A percentile compares a stretch with the other conserved stretches of the same genome.
phyloP scores from a whole-genome alignment of 257 asterid species.

The Gentiana straminea region DNA sequence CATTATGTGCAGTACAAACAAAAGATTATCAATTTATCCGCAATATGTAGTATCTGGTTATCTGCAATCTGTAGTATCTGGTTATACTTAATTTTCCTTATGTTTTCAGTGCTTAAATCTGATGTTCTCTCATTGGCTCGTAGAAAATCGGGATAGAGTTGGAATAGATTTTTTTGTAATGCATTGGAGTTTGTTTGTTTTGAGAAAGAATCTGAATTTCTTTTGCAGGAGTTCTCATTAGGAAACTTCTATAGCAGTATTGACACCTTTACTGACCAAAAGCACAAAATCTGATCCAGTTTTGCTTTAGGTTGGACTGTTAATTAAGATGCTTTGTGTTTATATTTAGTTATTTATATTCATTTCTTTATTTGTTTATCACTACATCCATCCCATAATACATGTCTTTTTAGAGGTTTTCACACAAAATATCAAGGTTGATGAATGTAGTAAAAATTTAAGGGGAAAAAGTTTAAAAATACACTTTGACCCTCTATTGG shows the following conservation, averaged over 20 bases:
- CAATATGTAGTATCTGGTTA: not conserved
- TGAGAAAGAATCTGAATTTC: constrained; percentile 18
- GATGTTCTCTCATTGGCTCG: not conserved
- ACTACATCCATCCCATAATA: too few species aligned
- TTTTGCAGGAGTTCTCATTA: constrained; percentile 80
- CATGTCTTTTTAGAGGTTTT: too few species aligned
- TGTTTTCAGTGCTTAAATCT: not conserved
- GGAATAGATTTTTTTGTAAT: constrained; percentile 2
- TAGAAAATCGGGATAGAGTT: not conserved
- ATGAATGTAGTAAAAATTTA: too few species aligned
- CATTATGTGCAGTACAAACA: too few species aligned
- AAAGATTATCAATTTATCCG: too few species aligned
- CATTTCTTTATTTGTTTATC: too few species aligned
- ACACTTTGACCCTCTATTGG: too few species aligned
- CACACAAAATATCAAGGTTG: too few species aligned
- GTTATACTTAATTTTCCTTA: not conserved
- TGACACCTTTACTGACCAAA: constrained; percentile 40
- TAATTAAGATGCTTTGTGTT: too few species aligned
- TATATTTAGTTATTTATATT: too few species aligned
- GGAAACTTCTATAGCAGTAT: constrained; percentile 53
- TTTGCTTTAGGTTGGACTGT: constrained; percentile 39
- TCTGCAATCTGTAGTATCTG: not conserved
- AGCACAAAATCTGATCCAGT: constrained; percentile 40
- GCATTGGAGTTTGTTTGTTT: constrained; percentile 12
- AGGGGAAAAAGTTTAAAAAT: too few species aligned